Conservation (phyloP, 805 yeast species). For the Wickerhamomyces kurtzmanii region DNA sequence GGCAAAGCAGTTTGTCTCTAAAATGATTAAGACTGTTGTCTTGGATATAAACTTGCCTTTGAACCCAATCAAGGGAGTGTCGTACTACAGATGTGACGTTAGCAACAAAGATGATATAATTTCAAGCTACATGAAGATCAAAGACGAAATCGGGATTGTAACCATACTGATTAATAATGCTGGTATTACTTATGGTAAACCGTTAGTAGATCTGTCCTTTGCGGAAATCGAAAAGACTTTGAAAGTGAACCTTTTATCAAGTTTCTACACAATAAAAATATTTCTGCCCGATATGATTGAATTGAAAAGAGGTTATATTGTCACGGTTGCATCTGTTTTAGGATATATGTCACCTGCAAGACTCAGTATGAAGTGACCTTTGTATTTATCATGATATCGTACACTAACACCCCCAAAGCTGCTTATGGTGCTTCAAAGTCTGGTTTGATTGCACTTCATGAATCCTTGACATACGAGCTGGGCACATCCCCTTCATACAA, state of each 20-base stretch:
- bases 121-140: slow-evolving; percentile 28
- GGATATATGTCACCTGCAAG: slow-evolving; percentile 83
- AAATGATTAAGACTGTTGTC: slow-evolving; percentile 47
- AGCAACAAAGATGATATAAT: slow-evolving; percentile 37
- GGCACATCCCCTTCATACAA: slow-evolving; percentile 32
- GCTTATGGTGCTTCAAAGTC: slow-evolving; percentile 90
- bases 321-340: slow-evolving; percentile 75
- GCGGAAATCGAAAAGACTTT: slow-evolving; percentile 55
- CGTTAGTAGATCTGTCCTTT: slow-evolving; percentile 41
- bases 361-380: slow-evolving; percentile 21
- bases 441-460: slow-evolving; percentile 78
- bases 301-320: slow-evolving; percentile 58
- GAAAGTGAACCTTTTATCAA: slow-evolving; percentile 60
- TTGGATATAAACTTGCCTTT: slow-evolving; percentile 41
- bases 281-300: slow-evolving; percentile 68
- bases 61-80: slow-evolving; percentile 26
- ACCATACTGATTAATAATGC: slow-evolving; percentile 81
- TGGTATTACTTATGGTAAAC: slow-evolving; percentile 55
- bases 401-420: slow-evolving; percentile 17
- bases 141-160: slow-evolving; percentile 42
- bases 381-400: background rate
- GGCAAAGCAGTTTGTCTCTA: slow-evolving; percentile 30
- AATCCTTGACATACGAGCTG: slow-evolving; percentile 63
- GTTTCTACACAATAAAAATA: slow-evolving; percentile 57
- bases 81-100: slow-evolving; percentile 65